Percentiles rank a stretch among this genome's conserved stretches.
These are phyloP conservation scores for Psilocybe sp. DNA, from an alignment of 768 basidiomycete genomes.

Conservation along the genomic window DNA sequence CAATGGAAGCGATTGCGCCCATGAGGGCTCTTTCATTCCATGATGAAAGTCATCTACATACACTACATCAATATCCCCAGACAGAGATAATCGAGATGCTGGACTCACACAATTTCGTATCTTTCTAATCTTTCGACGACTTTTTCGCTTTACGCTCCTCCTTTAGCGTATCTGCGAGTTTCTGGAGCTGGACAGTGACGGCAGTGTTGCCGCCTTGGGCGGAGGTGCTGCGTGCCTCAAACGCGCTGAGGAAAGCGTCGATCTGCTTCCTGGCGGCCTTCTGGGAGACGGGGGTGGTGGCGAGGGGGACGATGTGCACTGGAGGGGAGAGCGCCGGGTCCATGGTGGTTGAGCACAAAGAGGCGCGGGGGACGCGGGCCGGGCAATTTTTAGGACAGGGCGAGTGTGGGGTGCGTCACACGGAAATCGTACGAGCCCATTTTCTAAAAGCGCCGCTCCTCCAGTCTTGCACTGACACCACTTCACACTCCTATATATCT, in stretches of 20 bases:
- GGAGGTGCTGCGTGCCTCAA: conserved; percentile 42
- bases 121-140: conserved; percentile 9
- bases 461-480: not conserved
- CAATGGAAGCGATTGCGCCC: too few species aligned
- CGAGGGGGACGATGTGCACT: conserved; percentile 38
- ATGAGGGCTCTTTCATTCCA: too few species aligned
- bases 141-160: conserved; percentile 41
- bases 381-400: conserved; percentile 9
- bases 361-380: conserved; percentile 3
- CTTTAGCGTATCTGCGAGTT: conserved; percentile 49
- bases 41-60: too few species aligned
- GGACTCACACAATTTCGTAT: not conserved
- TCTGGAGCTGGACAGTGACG: conserved; percentile 58
- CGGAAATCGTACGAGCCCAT: conserved; percentile 7
- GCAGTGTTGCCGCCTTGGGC: conserved; percentile 52
- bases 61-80: too few species aligned
- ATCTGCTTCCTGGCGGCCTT: conserved; percentile 39
- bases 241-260: conserved; percentile 46
- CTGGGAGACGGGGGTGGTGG: conserved; percentile 32
- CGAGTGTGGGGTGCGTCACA: conserved; percentile 9
- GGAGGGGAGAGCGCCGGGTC: conserved; percentile 48
- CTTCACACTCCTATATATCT: not conserved
- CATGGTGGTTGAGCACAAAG: conserved; percentile 26
- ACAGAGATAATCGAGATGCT: too few species aligned
- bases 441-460: not conserved